Evolutionary conservation across 2,329 filamentous ascomycete genomes (phyloP), one percentile per base, ranked within the genome.

Genomic region (Cordyceps cateniannulata): DNA sequence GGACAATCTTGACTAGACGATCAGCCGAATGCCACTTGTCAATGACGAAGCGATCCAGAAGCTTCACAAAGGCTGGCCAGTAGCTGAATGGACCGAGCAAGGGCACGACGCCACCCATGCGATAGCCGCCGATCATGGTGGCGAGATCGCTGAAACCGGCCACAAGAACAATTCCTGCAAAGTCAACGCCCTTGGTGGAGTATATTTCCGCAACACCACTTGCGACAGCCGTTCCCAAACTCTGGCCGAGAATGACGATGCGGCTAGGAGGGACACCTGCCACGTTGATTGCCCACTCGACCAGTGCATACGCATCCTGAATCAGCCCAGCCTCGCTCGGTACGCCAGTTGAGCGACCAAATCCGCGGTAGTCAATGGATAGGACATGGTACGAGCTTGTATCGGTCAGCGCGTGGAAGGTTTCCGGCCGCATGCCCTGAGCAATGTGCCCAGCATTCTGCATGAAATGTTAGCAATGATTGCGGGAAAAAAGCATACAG

Each of bases 331-430:
- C 76, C 75, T 98, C 93, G 0, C 86, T 88, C 0, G 93, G 93
- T 4, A 75, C 76, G n/a, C 93, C 91, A 0, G 87, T 90, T 9
- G 90, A 95, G 44, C 84, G 81, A 1, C 92, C 93, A 67, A 91
- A 97, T 7, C 93, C 93, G 20, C 93, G 88, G 74, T 97, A 97
- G 77, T 96, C 92, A 67, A 96, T 86, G 44, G 91, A 85, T n/a
- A 97, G 79, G 49, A 96, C 83, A 70, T 97, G 93, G 59, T 92
- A 86, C 0, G 82, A 83, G 2, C 88, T 89, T 3, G 87, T 85
- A 57, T 88, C 84, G 4, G 91, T 85, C 47, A 96, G 78, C 49
- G 86, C 82, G 66, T 92, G 90, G 71, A 96, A 96, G 61, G 86
- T 89, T 35, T 86, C 81, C 2, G 91, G 88, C 18, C 93, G 85